These are phyloP conservation scores for Camelina neglecta DNA, from an alignment of 345 rosid genomes.

Conservation along the genomic window DNA sequence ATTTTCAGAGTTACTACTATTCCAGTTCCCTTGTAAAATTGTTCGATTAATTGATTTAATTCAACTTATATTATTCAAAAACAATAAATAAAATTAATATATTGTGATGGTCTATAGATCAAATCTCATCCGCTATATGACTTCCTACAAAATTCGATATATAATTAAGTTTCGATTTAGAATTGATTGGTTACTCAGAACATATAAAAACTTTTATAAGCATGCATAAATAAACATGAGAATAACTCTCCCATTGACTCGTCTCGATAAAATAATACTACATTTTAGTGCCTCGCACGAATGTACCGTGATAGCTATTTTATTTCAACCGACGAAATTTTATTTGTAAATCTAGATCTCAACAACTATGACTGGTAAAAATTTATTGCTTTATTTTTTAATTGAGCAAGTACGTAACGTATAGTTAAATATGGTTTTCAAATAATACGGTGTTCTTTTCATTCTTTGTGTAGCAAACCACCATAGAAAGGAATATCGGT, in stretches of 20 bases:
- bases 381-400: constrained; percentile 4
- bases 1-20: neutral
- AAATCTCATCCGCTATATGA: neutral
- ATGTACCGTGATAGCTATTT: neutral
- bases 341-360: neutral
- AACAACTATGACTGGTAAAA: neutral
- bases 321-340: neutral
- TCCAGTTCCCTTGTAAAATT: neutral
- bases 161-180: neutral
- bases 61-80: neutral
- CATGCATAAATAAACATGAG: neutral
- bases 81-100: neutral
- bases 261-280: neutral
- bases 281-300: neutral
- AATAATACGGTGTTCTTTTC: neutral
- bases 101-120: neutral
- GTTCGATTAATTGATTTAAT: constrained; percentile 18
- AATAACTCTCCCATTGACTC: neutral
- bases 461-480: constrained; percentile 44
- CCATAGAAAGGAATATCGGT: constrained; percentile 60
- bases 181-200: neutral
- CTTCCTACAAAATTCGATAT: neutral
- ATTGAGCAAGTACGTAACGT: neutral
- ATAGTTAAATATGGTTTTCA: neutral
- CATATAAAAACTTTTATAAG: no score